Percentiles rank a stretch among this genome's conserved stretches.
phyloP scores from a whole-genome alignment of 495 filamentous ascomycete species.

The Neurospora terricola region DNA sequence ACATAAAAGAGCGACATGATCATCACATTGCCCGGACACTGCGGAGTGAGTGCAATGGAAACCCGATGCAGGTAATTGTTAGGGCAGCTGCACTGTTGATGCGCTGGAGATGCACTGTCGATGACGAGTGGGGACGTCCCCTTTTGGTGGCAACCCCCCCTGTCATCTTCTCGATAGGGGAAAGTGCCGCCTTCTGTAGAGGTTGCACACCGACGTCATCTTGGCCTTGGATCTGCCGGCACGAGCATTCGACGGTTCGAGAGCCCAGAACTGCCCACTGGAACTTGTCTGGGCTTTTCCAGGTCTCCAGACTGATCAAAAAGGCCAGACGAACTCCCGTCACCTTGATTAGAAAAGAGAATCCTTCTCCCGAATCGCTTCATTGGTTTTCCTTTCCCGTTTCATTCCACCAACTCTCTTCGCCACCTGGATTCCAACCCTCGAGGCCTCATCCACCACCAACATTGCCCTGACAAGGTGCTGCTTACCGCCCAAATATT shows the following conservation, averaged over 20 bases:
- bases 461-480: neutral
- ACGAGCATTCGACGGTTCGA: neutral
- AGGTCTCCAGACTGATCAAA: neutral
- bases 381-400: neutral
- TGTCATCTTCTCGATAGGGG: neutral
- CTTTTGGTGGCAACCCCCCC: neutral
- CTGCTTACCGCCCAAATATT: neutral
- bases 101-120: neutral
- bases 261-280: neutral
- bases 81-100: neutral
- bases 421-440: neutral
- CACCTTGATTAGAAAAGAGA: conserved; percentile 9
- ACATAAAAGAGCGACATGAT: neutral
- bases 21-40: neutral
- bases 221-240: neutral
- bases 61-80: neutral
- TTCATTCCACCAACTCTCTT: neutral
- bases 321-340: neutral
- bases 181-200: neutral
- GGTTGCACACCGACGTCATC: conserved; percentile 21
- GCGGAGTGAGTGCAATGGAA: neutral
- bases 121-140: neutral
- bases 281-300: neutral
- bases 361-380: neutral
- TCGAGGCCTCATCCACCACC: neutral